Evolutionary conservation across 495 filamentous ascomycete genomes (phyloP).

Genomic region (Penicillium fimorum): DNA sequence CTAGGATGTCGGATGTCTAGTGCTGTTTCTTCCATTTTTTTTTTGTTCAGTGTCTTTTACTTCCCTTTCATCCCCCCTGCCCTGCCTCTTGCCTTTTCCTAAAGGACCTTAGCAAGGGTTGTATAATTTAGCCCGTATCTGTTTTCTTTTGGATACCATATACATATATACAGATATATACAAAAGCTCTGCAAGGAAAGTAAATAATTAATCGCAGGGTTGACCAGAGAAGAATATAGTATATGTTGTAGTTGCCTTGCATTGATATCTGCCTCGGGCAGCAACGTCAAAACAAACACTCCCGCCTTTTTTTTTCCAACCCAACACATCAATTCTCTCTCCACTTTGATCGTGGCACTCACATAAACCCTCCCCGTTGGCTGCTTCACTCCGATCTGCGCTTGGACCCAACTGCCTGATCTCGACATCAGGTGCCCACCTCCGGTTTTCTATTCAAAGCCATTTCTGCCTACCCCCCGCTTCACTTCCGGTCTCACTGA

Average conservation of each 20-base stretch:
- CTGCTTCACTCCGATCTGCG: slow-evolving; percentile 22
- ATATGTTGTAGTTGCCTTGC: slow-evolving; percentile 3
- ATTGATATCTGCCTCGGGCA: slow-evolving; percentile 26
- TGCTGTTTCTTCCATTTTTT: slow-evolving; percentile 5
- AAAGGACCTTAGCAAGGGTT: slow-evolving; percentile 13
- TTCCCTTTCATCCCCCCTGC: slow-evolving; percentile 3
- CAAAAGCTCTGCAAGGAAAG: slow-evolving; percentile 3
- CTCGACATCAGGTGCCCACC: slow-evolving; percentile 33
- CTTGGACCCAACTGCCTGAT: slow-evolving; percentile 33
- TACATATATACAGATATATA: slow-evolving; percentile 1
- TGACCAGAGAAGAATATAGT: not conserved
- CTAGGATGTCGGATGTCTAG: slow-evolving; percentile 6
- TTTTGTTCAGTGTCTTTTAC: slow-evolving; percentile 6
- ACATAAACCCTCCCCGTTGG: slow-evolving; percentile 18
- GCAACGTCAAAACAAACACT: slow-evolving; percentile 33
- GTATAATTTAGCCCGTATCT: slow-evolving; percentile 8
- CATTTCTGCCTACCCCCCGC: slow-evolving; percentile 7
- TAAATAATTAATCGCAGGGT: not conserved
- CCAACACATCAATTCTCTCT: slow-evolving; percentile 17
- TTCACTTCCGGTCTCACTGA: not conserved
- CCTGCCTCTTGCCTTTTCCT: slow-evolving; percentile 2
- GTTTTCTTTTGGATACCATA: slow-evolving; percentile 16
- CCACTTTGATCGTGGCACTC: slow-evolving; percentile 16
- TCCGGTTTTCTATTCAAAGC: slow-evolving; percentile 12
- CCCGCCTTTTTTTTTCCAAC: slow-evolving; percentile 14